Evolutionary conservation across 768 basidiomycete species (phyloP).

Genomic region (Kwoniella dendrophila): DNA sequence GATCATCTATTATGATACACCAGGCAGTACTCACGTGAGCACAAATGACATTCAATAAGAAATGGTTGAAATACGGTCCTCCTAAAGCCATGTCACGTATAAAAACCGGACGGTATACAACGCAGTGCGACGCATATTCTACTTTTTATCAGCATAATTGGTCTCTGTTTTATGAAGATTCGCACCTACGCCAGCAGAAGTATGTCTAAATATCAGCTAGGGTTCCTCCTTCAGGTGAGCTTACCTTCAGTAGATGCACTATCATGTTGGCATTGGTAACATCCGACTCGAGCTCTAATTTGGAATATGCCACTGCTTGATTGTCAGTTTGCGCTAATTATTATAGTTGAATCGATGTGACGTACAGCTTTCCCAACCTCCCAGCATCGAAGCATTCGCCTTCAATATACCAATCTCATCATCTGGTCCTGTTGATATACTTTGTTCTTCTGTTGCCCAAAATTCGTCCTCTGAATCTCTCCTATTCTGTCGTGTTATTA

Average conservation of each 20-base stretch:
- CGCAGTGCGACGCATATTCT: slow-evolving; percentile 35
- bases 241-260: slow-evolving; percentile 30
- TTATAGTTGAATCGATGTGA: background rate
- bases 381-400: slow-evolving; percentile 25
- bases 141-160: background rate
- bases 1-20: background rate
- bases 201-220: slow-evolving; percentile 16
- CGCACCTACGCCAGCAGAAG: slow-evolving; percentile 29
- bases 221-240: background rate
- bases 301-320: slow-evolving; percentile 27
- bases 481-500: background rate
- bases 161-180: background rate
- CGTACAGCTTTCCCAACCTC: slow-evolving; percentile 27
- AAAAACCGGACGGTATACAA: slow-evolving; percentile 34
- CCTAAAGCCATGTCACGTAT: slow-evolving; percentile 36
- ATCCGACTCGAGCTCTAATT: slow-evolving; percentile 25
- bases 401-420: slow-evolving; percentile 25
- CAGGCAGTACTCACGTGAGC: slow-evolving; percentile 13
- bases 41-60: slow-evolving; percentile 34
- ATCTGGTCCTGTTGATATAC: slow-evolving; percentile 1
- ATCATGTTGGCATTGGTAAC: slow-evolving; percentile 22
- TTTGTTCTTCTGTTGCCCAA: slow-evolving; percentile 24
- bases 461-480: slow-evolving; percentile 14
- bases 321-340: background rate
- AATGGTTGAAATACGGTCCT: slow-evolving; percentile 32